phyloP scores from a whole-genome alignment of 495 filamentous ascomycete species.

The Umbilicaria muhlenbergii region DNA sequence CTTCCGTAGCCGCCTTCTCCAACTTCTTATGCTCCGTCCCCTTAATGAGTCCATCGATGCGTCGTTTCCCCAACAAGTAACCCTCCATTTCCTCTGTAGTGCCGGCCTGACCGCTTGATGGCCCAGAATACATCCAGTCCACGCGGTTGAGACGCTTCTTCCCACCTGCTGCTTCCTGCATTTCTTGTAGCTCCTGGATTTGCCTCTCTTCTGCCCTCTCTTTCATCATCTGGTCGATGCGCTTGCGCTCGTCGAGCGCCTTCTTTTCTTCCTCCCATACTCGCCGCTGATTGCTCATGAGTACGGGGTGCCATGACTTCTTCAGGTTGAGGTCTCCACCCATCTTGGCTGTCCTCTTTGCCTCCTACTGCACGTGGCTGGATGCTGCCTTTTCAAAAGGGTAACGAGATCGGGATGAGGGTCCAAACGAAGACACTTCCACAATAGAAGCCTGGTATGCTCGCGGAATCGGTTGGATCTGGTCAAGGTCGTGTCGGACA shows the following conservation, averaged over 20 bases:
- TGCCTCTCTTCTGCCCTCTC: constrained; percentile 89
- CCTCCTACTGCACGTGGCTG: too few species aligned
- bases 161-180: constrained; percentile 82
- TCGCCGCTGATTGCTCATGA: constrained; percentile 66
- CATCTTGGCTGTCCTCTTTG: constrained; percentile 36
- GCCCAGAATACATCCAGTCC: constrained; percentile 95
- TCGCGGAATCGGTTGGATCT: too few species aligned
- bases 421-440: too few species aligned
- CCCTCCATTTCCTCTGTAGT: constrained; percentile 89
- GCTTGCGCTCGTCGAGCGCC: constrained; percentile 84
- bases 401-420: too few species aligned
- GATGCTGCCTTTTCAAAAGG: too few species aligned
- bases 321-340: constrained; percentile 87
- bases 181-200: constrained; percentile 77
- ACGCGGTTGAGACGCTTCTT: constrained; percentile 59
- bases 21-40: constrained; percentile 66
- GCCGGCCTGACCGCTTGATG: constrained; percentile 60
- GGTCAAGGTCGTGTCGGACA: too few species aligned
- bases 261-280: constrained; percentile 82
- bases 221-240: constrained; percentile 69
- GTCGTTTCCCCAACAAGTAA: constrained; percentile 79
- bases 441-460: too few species aligned
- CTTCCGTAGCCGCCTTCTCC: constrained; percentile 59
- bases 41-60: constrained; percentile 77
- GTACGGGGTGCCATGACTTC: constrained; percentile 89